Evolutionary conservation across 768 basidiomycete genomes (phyloP).

Genomic region (Xerocomellus dryophilus): DNA sequence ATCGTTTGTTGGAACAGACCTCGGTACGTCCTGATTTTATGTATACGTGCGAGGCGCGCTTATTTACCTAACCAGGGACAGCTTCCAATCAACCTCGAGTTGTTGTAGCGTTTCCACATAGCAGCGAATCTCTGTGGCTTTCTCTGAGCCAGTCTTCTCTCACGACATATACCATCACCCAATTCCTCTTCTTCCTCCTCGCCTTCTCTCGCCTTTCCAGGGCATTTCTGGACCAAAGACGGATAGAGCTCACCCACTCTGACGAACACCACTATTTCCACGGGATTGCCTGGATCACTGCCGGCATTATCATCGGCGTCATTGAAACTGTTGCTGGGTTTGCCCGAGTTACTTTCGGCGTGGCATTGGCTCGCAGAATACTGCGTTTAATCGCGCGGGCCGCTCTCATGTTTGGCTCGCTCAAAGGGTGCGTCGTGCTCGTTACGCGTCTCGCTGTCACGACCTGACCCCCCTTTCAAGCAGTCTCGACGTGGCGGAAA

Average conservation of each 20-base stretch:
- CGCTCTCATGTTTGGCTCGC: conserved; percentile 56
- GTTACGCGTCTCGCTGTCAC: not conserved
- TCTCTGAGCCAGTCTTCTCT: conserved; percentile 63
- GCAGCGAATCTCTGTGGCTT: conserved; percentile 42
- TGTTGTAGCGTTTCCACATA: conserved; percentile 45
- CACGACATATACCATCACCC: conserved; percentile 53
- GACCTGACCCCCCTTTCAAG: not conserved
- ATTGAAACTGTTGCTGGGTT: conserved; percentile 68
- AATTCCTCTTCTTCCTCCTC: conserved; percentile 56
- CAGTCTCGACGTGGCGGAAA: conserved; percentile 54
- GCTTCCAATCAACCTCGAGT: conserved; percentile 18
- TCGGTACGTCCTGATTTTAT: conserved; percentile 41
- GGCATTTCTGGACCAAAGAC: conserved; percentile 49
- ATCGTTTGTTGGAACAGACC: conserved; percentile 59
- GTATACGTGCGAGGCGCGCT: not conserved
- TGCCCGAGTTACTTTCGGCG: conserved; percentile 48
- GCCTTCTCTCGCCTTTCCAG: conserved; percentile 55
- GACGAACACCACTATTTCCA: conserved; percentile 49
- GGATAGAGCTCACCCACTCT: conserved; percentile 44
- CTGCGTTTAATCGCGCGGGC: conserved; percentile 54
- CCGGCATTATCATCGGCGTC: conserved; percentile 58
- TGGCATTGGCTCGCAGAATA: conserved; percentile 53
- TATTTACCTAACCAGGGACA: conserved; percentile 8
- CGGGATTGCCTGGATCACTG: conserved; percentile 66
- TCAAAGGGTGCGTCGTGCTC: conserved; percentile 58